phyloP scores from a whole-genome alignment of 78 protist genomes.

The Salpingoeca rosetta region DNA sequence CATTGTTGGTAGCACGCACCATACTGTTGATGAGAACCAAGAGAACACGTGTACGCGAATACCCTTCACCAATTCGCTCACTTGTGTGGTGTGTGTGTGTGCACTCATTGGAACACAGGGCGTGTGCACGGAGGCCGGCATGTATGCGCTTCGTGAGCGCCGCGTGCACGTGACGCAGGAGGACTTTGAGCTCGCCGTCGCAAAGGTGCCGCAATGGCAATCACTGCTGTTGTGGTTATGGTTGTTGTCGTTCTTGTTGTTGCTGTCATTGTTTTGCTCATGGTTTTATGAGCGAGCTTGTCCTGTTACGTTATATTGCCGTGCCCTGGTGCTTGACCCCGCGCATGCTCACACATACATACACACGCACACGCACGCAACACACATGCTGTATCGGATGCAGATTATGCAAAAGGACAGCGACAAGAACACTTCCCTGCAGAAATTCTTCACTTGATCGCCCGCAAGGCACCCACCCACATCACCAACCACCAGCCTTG shows the following conservation, averaged over 20 bases:
- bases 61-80: not conserved
- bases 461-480: not conserved
- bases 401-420: slow-evolving; percentile 80
- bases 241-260: too few relatives aligned
- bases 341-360: too few relatives aligned
- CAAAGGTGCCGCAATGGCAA: too few relatives aligned
- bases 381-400: too few relatives aligned
- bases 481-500: not conserved
- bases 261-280: not conserved
- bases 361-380: not conserved
- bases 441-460: slow-evolving; percentile 82
- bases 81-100: not conserved
- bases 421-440: slow-evolving; percentile 83
- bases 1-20: too few relatives aligned
- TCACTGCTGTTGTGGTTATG: too few relatives aligned
- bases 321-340: not conserved
- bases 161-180: slow-evolving; percentile 97
- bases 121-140: slow-evolving; percentile 98
- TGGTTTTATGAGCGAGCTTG: too few relatives aligned
- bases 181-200: slow-evolving; percentile 98
- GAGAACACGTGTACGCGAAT: too few relatives aligned
- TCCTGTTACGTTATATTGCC: not conserved
- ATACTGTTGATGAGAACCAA: too few relatives aligned
- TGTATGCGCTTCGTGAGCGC: slow-evolving; percentile 98
- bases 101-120: slow-evolving; percentile 36